Conservation (phyloP, 2,329 filamentous ascomycete genomes). For the Fusarium sp. region DNA sequence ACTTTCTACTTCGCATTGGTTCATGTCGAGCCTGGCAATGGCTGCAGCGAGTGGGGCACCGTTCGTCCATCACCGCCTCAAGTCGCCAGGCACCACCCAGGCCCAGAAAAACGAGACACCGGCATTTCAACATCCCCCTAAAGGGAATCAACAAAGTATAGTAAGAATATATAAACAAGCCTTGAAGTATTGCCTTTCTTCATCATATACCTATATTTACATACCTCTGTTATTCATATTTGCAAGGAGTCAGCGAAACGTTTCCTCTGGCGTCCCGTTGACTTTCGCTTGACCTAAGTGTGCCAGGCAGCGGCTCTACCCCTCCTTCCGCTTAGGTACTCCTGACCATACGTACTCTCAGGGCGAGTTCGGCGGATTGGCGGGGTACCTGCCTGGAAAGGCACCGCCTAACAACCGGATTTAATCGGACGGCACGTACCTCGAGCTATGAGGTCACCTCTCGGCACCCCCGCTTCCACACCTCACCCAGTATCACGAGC, state of each 20-base stretch:
- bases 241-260: no score
- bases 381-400: neutral
- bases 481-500: neutral
- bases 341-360: neutral
- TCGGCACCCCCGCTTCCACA: neutral
- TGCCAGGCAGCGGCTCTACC: neutral
- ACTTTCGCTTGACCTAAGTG: no score
- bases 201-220: no score
- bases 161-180: no score
- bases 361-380: neutral
- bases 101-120: no score
- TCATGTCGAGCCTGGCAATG: neutral
- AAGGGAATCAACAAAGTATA: no score
- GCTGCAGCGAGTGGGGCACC: neutral
- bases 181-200: no score
- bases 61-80: neutral
- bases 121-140: no score
- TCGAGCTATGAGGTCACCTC: conserved; percentile 26
- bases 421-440: neutral
- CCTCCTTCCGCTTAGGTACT: neutral
- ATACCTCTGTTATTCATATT: no score
- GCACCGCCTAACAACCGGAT: conserved; percentile 4
- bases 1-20: neutral
- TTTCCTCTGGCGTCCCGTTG: no score
- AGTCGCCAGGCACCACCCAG: neutral